Base-by-base conservation (phyloP, 2,329 filamentous ascomycete genomes). In the Phialophora chinensis region DNA sequence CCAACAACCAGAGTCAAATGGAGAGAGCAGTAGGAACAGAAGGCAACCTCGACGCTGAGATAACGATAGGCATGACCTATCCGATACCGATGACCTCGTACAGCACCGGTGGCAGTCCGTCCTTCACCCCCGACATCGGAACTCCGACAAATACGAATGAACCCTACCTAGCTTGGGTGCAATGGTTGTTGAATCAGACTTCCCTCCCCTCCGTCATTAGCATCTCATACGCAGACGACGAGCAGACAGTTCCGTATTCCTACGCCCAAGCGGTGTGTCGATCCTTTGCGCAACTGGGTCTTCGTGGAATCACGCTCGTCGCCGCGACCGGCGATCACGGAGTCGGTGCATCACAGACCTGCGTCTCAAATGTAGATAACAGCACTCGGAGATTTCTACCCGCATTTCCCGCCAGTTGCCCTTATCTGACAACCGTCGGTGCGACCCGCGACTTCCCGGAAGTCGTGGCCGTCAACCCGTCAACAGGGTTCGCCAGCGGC, bases 221-320 rank as follows among this genome's bases (percentile, higher is more conserved):
- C 20, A 29, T 53, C 20, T 53, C 50, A 14, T 53, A 53, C 50
- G 25, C n/a, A 1, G 50, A 53, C 50, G 50, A 53, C 27, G 50
- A 53, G 27, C 50, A 53, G 25, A 25, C 50, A 6, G 50, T 53
- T 6, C 25, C 50, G 0, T 25, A 6, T 2, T 7, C n/a, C 0
- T 53, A 53, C 5, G 50, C 50, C 27, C n/a, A 14, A 14, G 20
- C n/a, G 5, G 50, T 27, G 25, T 53, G 50, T 14, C n/a, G 50
- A 14, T 14, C 14, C 6, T 53, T 53, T 12, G 50, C 50, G 12
- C 50, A 53, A 25, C 44, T 53, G 7, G 50, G 50, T 17, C 8
- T 27, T 12, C 50, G 27, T 2, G 50, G 50, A 2, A 29, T 53
- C n/a, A 53, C 20, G n/a, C n/a, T 53, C 50, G 12, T 53, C 25